A percentile compares a stretch with the other conserved stretches of the same genome.
These are phyloP conservation scores for Spergularia bocconei DNA, from an alignment of 148 eudicot genomes.

Conservation along the genomic window DNA sequence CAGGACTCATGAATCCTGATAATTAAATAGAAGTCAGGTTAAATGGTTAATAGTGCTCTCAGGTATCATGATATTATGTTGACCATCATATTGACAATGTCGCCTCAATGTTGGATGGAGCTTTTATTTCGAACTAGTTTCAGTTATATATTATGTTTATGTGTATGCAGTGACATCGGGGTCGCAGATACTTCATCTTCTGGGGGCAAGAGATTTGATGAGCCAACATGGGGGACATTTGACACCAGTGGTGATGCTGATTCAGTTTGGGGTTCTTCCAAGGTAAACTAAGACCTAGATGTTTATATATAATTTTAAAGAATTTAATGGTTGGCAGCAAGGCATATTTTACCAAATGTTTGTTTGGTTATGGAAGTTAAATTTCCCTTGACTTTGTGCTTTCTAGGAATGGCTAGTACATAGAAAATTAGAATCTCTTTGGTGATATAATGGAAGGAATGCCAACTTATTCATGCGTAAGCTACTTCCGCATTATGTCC, in stretches of 20 bases:
- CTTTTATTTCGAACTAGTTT: neutral
- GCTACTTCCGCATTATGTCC: too few relatives aligned
- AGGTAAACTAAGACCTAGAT: conserved; percentile 43
- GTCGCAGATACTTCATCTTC: conserved; percentile 52
- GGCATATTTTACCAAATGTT: neutral
- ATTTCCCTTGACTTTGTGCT: too few relatives aligned
- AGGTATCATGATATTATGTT: neutral
- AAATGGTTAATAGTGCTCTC: neutral
- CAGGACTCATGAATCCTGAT: too few relatives aligned
- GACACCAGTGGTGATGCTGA: conserved; percentile 60
- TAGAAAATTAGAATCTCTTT: too few relatives aligned
- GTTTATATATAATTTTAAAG: neutral
- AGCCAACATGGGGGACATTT: conserved; percentile 61
- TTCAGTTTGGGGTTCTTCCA: conserved; percentile 51
- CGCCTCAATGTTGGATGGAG: neutral
- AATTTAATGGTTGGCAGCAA: neutral
- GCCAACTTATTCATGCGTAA: too few relatives aligned
- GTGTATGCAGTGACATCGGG: conserved; percentile 53
- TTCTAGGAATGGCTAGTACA: too few relatives aligned
- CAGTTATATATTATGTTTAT: neutral
- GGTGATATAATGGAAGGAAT: too few relatives aligned
- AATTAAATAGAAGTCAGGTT: too few relatives aligned
- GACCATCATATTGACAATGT: neutral
- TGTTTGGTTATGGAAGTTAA: neutral
- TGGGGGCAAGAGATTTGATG: conserved; percentile 60